Conservation (phyloP, 768 basidiomycete species). For the Boletus pseudo-olivaceus region DNA sequence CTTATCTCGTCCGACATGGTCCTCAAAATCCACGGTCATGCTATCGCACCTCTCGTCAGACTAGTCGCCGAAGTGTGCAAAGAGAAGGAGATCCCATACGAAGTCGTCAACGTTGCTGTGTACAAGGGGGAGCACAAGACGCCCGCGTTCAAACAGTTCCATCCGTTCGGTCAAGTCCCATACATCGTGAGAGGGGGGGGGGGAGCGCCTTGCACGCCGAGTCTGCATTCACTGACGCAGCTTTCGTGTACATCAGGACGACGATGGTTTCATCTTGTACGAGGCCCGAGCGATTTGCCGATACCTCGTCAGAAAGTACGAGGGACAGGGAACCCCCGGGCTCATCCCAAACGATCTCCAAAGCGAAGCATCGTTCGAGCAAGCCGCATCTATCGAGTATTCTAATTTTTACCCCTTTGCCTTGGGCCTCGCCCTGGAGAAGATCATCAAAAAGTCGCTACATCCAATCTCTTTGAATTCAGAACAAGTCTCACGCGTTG, state of each 20-base stretch:
- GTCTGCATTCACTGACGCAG: not conserved
- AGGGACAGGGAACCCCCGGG: slow-evolving; percentile 16
- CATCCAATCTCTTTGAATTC: slow-evolving; percentile 8
- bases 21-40: slow-evolving; percentile 42
- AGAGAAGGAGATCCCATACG: slow-evolving; percentile 39
- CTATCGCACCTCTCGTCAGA: slow-evolving; percentile 36
- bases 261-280: slow-evolving; percentile 32
- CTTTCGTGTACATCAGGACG: slow-evolving; percentile 13
- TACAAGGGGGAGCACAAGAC: slow-evolving; percentile 35
- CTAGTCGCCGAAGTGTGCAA: slow-evolving; percentile 39
- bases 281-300: slow-evolving; percentile 29
- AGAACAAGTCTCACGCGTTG: slow-evolving; percentile 3
- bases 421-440: slow-evolving; percentile 41
- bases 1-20: slow-evolving; percentile 33
- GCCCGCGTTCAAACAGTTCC: slow-evolving; percentile 21
- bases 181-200: slow-evolving; percentile 30
- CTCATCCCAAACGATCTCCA: slow-evolving; percentile 18
- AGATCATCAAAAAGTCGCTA: slow-evolving; percentile 48
- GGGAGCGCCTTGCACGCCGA: too few relatives aligned
- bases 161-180: slow-evolving; percentile 41
- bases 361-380: slow-evolving; percentile 19
- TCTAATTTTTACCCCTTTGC: slow-evolving; percentile 51
- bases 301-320: slow-evolving; percentile 31
- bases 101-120: slow-evolving; percentile 34
- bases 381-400: slow-evolving; percentile 20